Base-by-base conservation (phyloP, 352 stramenopile genomes). In the Phytophthora fragariae region DNA sequence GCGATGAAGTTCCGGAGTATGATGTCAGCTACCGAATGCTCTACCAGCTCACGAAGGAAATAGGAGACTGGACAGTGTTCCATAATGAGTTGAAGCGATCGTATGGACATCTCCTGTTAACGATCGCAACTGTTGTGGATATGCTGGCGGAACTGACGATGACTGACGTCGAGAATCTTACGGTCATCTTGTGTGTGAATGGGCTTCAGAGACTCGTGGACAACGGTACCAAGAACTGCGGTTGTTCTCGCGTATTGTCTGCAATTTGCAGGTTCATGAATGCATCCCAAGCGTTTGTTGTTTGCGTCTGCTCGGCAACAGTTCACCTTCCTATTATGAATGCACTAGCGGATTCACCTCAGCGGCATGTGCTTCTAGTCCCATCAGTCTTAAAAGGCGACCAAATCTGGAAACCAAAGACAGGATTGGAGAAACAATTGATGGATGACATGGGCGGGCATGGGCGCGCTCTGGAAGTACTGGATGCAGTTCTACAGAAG, bases 361-460 rank as follows among this genome's bases (percentile, higher is more conserved):
- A 66, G 33, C 15, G n/a, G 17, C 59, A 47, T 24, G 47, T 67
- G 46, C 35, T 24, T 62, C 21, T 62, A 8, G n/a, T 37, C 27
- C 56, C 37, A 1, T 11, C 56, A 44, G 37, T 44, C 37, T 44
- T 37, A 8, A 37, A 53, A 53, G 49, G 12, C 37, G 37, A 31
- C 7, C 29, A 31, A 31, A 31, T 31, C 7, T 31, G 29, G 29
- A 31, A 31, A 31, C 29, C 55, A 31, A 50, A 33, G n/a, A 72
- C 62, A 56, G 64, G 50, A 47, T 57, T 73, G 5, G 72, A 69
- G 31, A 60, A 57, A 19, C 67, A 72, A 21, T 72, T 79, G 52
- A 67, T 75, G 67, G 72, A 79, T 33, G 72, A 79, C 67, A 79
- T 79, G 56, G 65, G 58, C 62, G 72, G 72, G 1, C 72, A 76